Evolutionary conservation across 1,284 basidiomycete genomes (phyloP).

Genomic region (Pisolithus thermaeus): DNA sequence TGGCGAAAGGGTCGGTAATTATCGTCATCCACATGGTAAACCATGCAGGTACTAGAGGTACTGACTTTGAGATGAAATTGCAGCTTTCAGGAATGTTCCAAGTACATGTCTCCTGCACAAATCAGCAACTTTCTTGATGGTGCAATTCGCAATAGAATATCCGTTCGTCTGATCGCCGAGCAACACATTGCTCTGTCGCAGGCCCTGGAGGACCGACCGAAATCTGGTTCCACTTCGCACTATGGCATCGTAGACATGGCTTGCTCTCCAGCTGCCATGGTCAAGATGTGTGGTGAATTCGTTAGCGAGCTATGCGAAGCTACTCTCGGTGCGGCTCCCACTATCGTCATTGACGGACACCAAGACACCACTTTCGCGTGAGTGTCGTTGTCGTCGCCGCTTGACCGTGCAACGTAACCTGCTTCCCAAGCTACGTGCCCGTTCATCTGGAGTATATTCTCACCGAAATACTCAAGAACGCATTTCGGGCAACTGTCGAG

Average conservation of each 20-base stretch:
- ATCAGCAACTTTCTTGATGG: constrained; percentile 79
- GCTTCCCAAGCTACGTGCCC: constrained; percentile 64
- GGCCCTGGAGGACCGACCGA: constrained; percentile 40
- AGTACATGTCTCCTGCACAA: constrained; percentile 76
- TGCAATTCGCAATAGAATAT: constrained; percentile 82
- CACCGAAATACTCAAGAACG: constrained; percentile 84
- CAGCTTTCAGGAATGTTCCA: constrained; percentile 82
- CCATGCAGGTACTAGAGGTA: background rate
- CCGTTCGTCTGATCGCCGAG: constrained; percentile 85
- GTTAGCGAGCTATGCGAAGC: constrained; percentile 82
- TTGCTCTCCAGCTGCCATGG: constrained; percentile 67
- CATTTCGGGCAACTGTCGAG: constrained; percentile 87
- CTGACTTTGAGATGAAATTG: constrained; percentile 3
- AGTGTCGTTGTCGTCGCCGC: constrained; percentile 25
- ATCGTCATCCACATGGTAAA: background rate
- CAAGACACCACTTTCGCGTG: constrained; percentile 72
- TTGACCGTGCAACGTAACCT: constrained; percentile 7
- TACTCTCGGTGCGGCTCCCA: constrained; percentile 72
- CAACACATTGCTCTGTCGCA: constrained; percentile 84
- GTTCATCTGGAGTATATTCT: constrained; percentile 88
- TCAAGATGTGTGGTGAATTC: constrained; percentile 73
- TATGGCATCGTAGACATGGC: constrained; percentile 66
- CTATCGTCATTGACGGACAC: constrained; percentile 64
- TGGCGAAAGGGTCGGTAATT: constrained; percentile 74
- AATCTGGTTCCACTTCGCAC: constrained; percentile 30